These are phyloP conservation scores for Aspergillus nidulans DNA, from an alignment of 495 filamentous ascomycete species.

Conservation along the genomic window DNA sequence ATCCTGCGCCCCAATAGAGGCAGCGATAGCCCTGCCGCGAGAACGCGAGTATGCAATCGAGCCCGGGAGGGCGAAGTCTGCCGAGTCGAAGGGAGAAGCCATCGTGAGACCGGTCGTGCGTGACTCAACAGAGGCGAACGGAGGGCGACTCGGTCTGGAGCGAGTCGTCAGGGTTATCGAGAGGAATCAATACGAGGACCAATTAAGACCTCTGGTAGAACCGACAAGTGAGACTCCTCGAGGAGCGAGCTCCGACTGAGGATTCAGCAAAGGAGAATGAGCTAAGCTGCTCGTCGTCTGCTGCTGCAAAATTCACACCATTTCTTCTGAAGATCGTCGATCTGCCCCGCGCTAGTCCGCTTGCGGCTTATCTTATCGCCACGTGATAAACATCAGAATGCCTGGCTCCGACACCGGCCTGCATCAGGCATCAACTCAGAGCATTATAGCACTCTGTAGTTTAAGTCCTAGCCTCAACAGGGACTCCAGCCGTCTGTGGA, in stretches of 20 bases:
- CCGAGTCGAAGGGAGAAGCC: constrained; percentile 28
- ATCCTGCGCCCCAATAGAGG: constrained; percentile 49
- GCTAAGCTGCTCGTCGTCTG: constrained; percentile 4
- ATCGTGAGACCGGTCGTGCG: constrained; percentile 23
- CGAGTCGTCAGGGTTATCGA: constrained; percentile 3
- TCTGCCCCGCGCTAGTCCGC: constrained; percentile 29
- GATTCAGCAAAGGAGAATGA: constrained; percentile 13
- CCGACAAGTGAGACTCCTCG: constrained; percentile 18
- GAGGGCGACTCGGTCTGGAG: background rate
- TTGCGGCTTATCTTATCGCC: constrained; percentile 35
- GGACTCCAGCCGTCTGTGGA: no score
- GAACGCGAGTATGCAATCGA: constrained; percentile 52
- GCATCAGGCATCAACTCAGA: no score
- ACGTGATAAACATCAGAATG: constrained; percentile 12
- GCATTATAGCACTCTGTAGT: no score
- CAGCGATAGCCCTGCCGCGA: constrained; percentile 45
- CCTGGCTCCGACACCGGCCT: background rate
- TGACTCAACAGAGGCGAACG: background rate
- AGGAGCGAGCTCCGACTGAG: constrained; percentile 17
- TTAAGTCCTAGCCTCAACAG: no score
- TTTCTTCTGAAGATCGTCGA: constrained; percentile 13
- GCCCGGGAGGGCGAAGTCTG: constrained; percentile 48
- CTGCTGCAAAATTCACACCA: constrained; percentile 14
- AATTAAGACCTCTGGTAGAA: constrained; percentile 9
- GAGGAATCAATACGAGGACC: background rate